Evolutionary conservation across 2,329 filamentous ascomycete genomes (phyloP).

Genomic region (Teratosphaeriaceae sp.): DNA sequence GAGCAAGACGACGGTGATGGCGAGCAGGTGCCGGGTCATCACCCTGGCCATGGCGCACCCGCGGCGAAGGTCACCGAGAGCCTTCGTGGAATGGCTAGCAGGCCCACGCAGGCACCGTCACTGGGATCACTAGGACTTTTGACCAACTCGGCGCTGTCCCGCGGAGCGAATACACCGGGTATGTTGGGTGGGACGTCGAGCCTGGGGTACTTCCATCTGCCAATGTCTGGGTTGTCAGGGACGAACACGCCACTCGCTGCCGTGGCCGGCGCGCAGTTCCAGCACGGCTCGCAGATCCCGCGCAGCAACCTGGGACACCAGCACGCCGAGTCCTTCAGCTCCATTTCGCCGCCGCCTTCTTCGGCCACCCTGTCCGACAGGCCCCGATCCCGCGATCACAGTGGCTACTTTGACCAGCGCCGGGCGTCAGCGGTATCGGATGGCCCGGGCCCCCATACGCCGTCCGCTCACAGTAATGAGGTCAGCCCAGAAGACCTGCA

Average conservation of each 20-base stretch:
- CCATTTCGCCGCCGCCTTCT: conserved; percentile 41
- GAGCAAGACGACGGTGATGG: conserved; percentile 63
- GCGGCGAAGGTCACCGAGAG: conserved; percentile 8
- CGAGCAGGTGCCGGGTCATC: conserved; percentile 45
- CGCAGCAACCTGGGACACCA: conserved; percentile 14
- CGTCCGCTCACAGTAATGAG: conserved; percentile 52
- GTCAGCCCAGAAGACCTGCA: conserved; percentile 81
- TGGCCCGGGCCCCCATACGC: conserved; percentile 18
- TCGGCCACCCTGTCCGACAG: conserved; percentile 38
- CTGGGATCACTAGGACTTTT: conserved; percentile 6
- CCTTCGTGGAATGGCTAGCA: not conserved
- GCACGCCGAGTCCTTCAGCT: conserved; percentile 37
- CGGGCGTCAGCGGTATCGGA: conserved; percentile 15
- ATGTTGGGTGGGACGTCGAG: conserved; percentile 65
- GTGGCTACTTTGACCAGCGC: conserved; percentile 18
- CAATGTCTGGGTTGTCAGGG: conserved; percentile 66
- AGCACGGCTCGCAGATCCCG: conserved; percentile 31
- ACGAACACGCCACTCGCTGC: conserved; percentile 74
- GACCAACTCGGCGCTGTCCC: conserved; percentile 31
- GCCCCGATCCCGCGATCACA: conserved; percentile 35
- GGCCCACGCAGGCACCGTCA: conserved; percentile 1
- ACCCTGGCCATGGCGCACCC: conserved; percentile 25
- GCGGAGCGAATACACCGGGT: conserved; percentile 49
- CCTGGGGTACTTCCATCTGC: conserved; percentile 75
- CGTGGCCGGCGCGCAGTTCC: conserved; percentile 63